Percentiles rank a stretch among this genome's conserved stretches.
Conservation (phyloP, 2,329 filamentous ascomycete species). For the Clarireedia paspali region DNA sequence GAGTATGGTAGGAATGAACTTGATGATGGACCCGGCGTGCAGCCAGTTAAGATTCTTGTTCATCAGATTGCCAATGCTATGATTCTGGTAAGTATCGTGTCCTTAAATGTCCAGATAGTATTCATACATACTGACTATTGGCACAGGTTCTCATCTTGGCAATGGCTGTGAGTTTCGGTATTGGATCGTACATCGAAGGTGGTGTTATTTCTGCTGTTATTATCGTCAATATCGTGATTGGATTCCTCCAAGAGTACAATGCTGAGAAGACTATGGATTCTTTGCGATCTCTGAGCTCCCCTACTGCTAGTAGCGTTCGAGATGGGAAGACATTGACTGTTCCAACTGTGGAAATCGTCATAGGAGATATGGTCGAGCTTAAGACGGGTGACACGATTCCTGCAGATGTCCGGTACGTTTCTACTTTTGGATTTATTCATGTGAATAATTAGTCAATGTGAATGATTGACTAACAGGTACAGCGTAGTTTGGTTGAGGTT, state of each 20-base stretch:
- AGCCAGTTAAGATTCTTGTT: constrained; percentile 54
- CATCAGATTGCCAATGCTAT: constrained; percentile 62
- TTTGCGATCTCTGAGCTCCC: constrained; percentile 40
- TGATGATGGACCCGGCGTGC: constrained; percentile 51
- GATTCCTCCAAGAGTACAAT: constrained; percentile 45
- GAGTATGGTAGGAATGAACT: constrained; percentile 57
- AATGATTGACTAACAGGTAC: constrained; percentile 10
- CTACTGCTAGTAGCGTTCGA: constrained; percentile 42
- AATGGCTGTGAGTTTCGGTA: constrained; percentile 50
- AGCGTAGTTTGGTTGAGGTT: constrained; percentile 37
- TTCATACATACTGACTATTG: constrained; percentile 26
- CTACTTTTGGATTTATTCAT: not conserved
- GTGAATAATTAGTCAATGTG: too few species aligned
- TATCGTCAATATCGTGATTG: constrained; percentile 49
- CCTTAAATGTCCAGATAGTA: not conserved
- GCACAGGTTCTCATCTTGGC: constrained; percentile 44
- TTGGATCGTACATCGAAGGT: constrained; percentile 52
- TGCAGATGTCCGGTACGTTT: constrained; percentile 31
- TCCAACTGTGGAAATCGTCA: constrained; percentile 45
- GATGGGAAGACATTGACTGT: constrained; percentile 42
- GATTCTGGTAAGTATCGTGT: constrained; percentile 42
- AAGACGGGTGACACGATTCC: constrained; percentile 40
- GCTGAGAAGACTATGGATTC: constrained; percentile 48
- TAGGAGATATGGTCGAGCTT: constrained; percentile 50
- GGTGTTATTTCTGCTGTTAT: constrained; percentile 52